phyloP scores from a whole-genome alignment of 306 rosid species.

The Pyrus betulifolia region DNA sequence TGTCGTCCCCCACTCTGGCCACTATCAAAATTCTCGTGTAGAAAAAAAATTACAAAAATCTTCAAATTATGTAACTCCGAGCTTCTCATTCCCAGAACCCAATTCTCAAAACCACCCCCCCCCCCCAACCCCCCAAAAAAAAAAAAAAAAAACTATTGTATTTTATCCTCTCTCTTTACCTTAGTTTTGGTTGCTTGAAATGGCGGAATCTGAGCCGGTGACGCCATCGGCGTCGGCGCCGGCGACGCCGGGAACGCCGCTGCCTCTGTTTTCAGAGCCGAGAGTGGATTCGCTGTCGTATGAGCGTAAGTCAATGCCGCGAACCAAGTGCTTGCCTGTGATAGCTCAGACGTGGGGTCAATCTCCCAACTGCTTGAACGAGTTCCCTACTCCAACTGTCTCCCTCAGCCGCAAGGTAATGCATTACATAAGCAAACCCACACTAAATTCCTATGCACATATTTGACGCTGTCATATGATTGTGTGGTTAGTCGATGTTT shows the following conservation, averaged over 20 bases:
- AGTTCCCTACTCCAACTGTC: slow-evolving; percentile 44
- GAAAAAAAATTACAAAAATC: slow-evolving; percentile 25
- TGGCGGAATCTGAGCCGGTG: slow-evolving; percentile 53
- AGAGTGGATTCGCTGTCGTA: slow-evolving; percentile 66
- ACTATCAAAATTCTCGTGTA: slow-evolving; percentile 17
- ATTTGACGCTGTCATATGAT: neutral
- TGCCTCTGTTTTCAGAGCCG: slow-evolving; percentile 56
- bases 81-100: neutral
- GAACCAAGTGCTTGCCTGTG: slow-evolving; percentile 67
- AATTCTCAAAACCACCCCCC: neutral
- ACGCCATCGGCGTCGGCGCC: slow-evolving; percentile 60
- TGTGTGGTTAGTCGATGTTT: neutral
- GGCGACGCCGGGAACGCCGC: slow-evolving; percentile 74
- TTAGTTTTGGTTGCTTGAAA: neutral
- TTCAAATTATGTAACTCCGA: slow-evolving; percentile 35
- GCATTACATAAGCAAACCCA: neutral
- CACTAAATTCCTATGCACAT: neutral
- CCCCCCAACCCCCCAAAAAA: neutral
- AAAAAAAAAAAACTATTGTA: neutral
- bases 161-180: neutral
- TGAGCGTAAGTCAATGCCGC: slow-evolving; percentile 63
- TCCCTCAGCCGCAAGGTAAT: slow-evolving; percentile 83
- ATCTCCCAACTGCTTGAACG: slow-evolving; percentile 52
- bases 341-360: slow-evolving; percentile 45
- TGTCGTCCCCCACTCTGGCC: slow-evolving; percentile 20